Evolutionary conservation across 169 alveolate genomes (phyloP).

Genomic region (Eimeria necatrix): DNA sequence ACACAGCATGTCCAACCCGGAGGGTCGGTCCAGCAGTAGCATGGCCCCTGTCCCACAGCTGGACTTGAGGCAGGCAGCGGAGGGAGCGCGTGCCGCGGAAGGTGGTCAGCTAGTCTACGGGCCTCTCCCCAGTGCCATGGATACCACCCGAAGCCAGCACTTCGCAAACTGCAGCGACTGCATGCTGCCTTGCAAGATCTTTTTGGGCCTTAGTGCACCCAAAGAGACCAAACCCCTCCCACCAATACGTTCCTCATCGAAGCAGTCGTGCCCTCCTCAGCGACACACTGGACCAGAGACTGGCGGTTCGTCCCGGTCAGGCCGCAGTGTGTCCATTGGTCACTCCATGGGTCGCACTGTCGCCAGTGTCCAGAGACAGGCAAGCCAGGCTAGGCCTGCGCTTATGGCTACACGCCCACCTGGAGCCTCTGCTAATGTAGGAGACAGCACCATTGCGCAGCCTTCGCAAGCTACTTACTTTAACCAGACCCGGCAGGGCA

Average conservation of each 20-base stretch:
- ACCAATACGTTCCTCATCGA: neutral
- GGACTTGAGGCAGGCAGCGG: conserved; percentile 33
- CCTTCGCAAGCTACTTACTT: neutral
- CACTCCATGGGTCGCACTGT: conserved; percentile 26
- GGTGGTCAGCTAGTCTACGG: neutral
- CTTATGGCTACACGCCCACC: neutral
- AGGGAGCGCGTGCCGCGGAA: neutral
- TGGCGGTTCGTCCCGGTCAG: neutral
- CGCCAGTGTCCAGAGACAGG: conserved; percentile 20
- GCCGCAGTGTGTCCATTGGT: conserved; percentile 47
- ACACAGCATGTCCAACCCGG: neutral
- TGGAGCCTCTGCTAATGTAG: too few relatives aligned
- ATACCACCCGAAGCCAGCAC: conserved; percentile 53
- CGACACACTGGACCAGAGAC: neutral
- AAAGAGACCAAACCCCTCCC: neutral
- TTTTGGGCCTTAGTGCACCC: conserved; percentile 36
- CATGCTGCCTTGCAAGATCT: conserved; percentile 59
- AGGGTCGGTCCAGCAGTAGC: conserved; percentile 21
- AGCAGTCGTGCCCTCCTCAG: neutral
- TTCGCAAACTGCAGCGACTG: conserved; percentile 67
- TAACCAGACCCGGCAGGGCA: neutral
- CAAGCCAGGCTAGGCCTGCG: neutral
- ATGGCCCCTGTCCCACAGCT: conserved; percentile 32
- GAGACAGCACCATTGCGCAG: neutral
- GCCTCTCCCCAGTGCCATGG: conserved; percentile 53